phyloP scores from a whole-genome alignment of 768 basidiomycete species.

The Glaciozyma antarctica region DNA sequence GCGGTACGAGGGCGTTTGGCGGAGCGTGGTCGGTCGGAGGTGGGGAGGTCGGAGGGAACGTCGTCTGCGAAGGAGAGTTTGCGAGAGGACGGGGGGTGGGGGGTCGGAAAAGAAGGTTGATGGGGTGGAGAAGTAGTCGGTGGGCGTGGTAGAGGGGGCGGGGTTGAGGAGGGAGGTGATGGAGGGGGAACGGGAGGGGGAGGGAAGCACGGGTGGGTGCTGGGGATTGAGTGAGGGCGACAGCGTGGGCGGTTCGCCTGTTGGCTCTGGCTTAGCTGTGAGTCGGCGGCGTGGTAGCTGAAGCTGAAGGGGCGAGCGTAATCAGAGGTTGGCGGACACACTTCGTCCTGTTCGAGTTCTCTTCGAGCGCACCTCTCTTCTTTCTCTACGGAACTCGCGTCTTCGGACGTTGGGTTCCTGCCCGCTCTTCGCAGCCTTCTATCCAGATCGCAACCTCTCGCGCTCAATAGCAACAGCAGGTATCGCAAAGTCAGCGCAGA shows the following conservation, averaged over 20 bases:
- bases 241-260: too few relatives aligned
- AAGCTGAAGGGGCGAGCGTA: too few relatives aligned
- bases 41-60: not conserved
- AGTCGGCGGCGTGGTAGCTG: too few relatives aligned
- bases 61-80: not conserved
- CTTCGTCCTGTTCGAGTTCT: too few relatives aligned
- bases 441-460: not conserved
- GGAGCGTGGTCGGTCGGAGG: slow-evolving; percentile 2
- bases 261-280: too few relatives aligned
- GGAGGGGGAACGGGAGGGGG: not conserved
- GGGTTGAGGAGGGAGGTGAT: not conserved
- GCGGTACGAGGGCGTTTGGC: not conserved
- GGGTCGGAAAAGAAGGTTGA: not conserved
- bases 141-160: not conserved
- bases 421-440: not conserved
- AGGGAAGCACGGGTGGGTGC: not conserved
- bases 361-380: too few relatives aligned
- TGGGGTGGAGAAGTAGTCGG: too few relatives aligned
- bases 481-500: not conserved
- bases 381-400: not conserved
- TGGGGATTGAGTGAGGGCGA: too few relatives aligned
- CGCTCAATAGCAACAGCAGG: not conserved
- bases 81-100: not conserved
- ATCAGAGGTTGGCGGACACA: too few relatives aligned
- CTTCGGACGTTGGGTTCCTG: not conserved